These are phyloP conservation scores for Saccharomyces hybrid DNA, from an alignment of 1,139 yeast species.

Conservation along the genomic window DNA sequence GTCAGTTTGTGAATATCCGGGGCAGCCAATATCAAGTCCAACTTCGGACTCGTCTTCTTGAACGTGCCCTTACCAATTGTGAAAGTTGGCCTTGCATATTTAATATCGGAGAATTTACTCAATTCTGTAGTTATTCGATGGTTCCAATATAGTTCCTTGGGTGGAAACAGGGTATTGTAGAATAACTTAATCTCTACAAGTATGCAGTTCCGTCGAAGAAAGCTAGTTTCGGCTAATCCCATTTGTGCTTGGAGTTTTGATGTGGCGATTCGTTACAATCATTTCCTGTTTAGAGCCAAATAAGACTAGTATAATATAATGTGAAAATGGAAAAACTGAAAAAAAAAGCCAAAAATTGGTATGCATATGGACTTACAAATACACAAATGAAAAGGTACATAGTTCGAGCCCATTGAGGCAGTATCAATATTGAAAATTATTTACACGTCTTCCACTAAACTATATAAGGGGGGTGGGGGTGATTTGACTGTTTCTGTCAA, in stretches of 20 bases:
- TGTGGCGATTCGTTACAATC: background rate
- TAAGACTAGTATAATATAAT: background rate
- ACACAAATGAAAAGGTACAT: background rate
- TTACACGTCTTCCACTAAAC: constrained; percentile 1
- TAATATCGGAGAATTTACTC: constrained; percentile 12
- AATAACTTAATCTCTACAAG: constrained; percentile 10
- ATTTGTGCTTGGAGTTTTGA: background rate
- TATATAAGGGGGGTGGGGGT: background rate
- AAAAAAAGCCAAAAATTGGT: background rate
- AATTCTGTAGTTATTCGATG: constrained; percentile 8
- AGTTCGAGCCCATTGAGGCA: background rate
- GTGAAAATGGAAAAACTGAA: background rate
- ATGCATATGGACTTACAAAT: background rate
- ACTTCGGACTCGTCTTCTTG: constrained; percentile 6
- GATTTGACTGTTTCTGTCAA: background rate
- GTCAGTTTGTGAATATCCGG: constrained; percentile 10
- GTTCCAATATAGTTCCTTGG: constrained; percentile 10
- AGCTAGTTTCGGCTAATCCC: background rate
- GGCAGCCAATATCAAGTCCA: constrained; percentile 15
- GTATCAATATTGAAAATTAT: constrained; percentile 5
- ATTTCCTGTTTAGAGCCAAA: background rate
- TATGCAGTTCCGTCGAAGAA: constrained; percentile 8
- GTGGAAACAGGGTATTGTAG: constrained; percentile 6
- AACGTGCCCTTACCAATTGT: constrained; percentile 4
- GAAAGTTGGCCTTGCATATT: constrained; percentile 18